Evolutionary conservation across 208 protist species (phyloP), one percentile per base, ranked within the genome.

Genomic region (Tritrichomonas musculus): DNA sequence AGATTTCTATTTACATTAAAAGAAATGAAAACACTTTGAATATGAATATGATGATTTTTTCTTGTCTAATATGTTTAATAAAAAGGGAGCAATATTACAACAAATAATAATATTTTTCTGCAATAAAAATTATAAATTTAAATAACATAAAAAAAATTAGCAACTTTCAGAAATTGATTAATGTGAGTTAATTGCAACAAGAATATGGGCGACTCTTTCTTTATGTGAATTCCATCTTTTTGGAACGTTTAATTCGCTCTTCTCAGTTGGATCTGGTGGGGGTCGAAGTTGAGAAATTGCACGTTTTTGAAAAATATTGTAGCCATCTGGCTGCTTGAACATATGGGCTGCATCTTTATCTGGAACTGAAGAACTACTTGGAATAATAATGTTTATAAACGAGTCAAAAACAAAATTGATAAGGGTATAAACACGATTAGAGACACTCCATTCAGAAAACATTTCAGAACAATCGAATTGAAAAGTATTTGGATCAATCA

Each of bases 361-460:
- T 88, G 77, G 77, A 53, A 88, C 77, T 41, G 44, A 13, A 3
- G 14, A 17, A 57, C 57, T 88, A 2, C 17, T 20, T 8, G 77
- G 77, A 20, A 88, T 88, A 0, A 39, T 39, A 57, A 88, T 88
- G 33, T 88, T 47, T 8, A 88, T 53, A 47, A 88, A 88, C 39
- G 77, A 88, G 22, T 88, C 77, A 17, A 57, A 88, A 57, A 88
- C 30, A 27, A 53, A 88, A 36, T 88, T 88, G n/a, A 88, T 88
- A 20, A 88, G 30, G 5, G 41, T 88, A 36, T 88, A 88, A 39
- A 88, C 77, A 39, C 77, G 41, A 22, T 33, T 39, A 0, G 77
- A 88, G 44, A 88, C 77, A 39, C 41, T 88, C 77, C 77, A 88
- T 57, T 88, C 77, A 33, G 44, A 53, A 36, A 88, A 88, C 77